Conservation (phyloP, 1,284 basidiomycete species). For the Pterulicium gracile region DNA sequence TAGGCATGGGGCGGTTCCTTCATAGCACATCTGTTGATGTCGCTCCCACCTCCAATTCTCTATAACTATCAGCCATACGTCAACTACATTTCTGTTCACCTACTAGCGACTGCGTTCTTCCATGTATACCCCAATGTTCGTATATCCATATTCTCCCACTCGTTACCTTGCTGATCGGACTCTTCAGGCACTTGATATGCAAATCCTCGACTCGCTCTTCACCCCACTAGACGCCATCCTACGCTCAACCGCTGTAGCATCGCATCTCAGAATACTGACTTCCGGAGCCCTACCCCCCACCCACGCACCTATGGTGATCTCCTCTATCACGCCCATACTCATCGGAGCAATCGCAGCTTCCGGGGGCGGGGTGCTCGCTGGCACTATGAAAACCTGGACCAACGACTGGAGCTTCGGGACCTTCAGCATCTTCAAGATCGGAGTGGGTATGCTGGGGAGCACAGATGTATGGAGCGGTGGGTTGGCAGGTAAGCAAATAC, state of each 20-base stretch:
- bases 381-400: slow-evolving; percentile 28
- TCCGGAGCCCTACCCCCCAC: slow-evolving; percentile 14
- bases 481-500: slow-evolving; percentile 22
- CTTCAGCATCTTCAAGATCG: slow-evolving; percentile 27
- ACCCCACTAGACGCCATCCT: slow-evolving; percentile 37
- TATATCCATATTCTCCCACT: no score
- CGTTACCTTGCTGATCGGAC: no score
- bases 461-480: slow-evolving; percentile 38
- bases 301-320: slow-evolving; percentile 21
- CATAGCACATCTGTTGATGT: slow-evolving; percentile 27
- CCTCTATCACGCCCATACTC: slow-evolving; percentile 30
- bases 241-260: slow-evolving; percentile 27
- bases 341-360: slow-evolving; percentile 31
- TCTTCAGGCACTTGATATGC: slow-evolving; percentile 19
- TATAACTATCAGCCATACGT: slow-evolving; percentile 31
- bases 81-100: slow-evolving; percentile 33
- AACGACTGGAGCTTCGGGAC: slow-evolving; percentile 29
- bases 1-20: slow-evolving; percentile 38
- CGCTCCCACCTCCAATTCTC: slow-evolving; percentile 32
- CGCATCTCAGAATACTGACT: slow-evolving; percentile 21
- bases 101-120: slow-evolving; percentile 30
- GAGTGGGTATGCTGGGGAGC: slow-evolving; percentile 24
- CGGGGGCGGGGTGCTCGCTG: slow-evolving; percentile 30
- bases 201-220: slow-evolving; percentile 28
- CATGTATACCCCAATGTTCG: slow-evolving; percentile 20